Evolutionary conservation across 2,329 filamentous ascomycete species (phyloP).

Genomic region (Trichoderma koningiopsis): DNA sequence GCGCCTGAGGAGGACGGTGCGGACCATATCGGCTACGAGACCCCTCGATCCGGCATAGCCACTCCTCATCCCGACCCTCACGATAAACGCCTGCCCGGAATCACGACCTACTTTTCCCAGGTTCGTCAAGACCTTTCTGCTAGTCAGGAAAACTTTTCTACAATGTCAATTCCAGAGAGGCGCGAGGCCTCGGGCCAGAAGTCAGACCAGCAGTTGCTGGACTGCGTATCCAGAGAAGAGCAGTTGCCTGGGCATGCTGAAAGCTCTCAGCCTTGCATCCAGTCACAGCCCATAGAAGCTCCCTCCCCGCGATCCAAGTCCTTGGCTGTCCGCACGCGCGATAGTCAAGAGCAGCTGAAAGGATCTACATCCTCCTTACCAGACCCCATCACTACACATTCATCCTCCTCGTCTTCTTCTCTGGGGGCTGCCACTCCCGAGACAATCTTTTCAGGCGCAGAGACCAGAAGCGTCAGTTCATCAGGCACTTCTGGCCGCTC

Average conservation of each 20-base stretch:
- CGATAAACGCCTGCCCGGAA: constrained; percentile 93
- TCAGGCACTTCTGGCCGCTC: constrained; percentile 27
- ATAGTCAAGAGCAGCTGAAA: constrained; percentile 17
- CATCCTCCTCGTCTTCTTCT: constrained; percentile 44
- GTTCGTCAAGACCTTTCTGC: constrained; percentile 85
- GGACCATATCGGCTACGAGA: constrained; percentile 81
- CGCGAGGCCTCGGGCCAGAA: constrained; percentile 31
- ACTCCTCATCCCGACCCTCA: constrained; percentile 91
- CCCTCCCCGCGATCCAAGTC: constrained; percentile 15
- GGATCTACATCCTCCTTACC: constrained; percentile 46
- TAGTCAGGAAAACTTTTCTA: constrained; percentile 43
- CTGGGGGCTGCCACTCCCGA: constrained; percentile 38
- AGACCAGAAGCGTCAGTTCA: constrained; percentile 32
- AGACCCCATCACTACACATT: constrained; percentile 55
- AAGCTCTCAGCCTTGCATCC: constrained; percentile 33
- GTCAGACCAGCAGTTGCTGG: constrained; percentile 29
- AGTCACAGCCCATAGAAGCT: constrained; percentile 27
- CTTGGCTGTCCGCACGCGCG: constrained; percentile 21
- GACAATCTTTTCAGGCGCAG: constrained; percentile 32
- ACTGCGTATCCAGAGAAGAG: constrained; percentile 39
- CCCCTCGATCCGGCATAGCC: constrained; percentile 85
- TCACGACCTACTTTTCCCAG: constrained; percentile 98
- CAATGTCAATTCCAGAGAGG: constrained; percentile 45
- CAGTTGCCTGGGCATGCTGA: constrained; percentile 35
- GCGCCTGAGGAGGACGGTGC: constrained; percentile 68